Conservation (phyloP, 192 early-diverging fungal genomes). For the Spizellomyces sp. region DNA sequence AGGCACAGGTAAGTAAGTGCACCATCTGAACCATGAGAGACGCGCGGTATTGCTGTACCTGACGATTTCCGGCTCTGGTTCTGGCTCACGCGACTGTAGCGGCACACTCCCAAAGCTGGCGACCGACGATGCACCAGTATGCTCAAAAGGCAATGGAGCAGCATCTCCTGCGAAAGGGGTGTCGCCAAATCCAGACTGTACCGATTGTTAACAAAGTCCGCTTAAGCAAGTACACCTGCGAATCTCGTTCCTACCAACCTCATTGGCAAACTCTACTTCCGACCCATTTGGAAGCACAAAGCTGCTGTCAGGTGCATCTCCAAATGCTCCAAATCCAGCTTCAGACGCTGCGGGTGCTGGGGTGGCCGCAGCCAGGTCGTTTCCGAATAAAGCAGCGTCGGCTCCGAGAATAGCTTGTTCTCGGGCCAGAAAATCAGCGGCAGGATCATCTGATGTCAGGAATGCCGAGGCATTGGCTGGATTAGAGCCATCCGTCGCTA, state of each 20-base stretch:
- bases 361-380: constrained; percentile 28
- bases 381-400: constrained; percentile 58
- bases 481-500: not conserved
- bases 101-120: constrained; percentile 7
- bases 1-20: not conserved
- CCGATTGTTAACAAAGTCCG: no score
- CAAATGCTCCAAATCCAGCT: constrained; percentile 6
- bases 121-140: constrained; percentile 20
- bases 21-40: not conserved
- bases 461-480: constrained; percentile 1
- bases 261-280: no score
- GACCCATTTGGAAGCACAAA: no score
- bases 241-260: not conserved
- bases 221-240: not conserved
- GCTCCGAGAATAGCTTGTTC: constrained; percentile 54
- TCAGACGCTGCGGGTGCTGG: not conserved
- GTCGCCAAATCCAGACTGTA: no score
- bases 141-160: not conserved
- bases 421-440: constrained; percentile 57
- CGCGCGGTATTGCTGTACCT: not conserved
- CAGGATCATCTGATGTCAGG: constrained; percentile 32
- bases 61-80: constrained; percentile 33
- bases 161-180: no score
- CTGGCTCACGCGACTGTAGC: constrained; percentile 12
- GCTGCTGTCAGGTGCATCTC: not conserved